A percentile compares a stretch with the other conserved stretches of the same genome.
These are phyloP conservation scores for Amanita polypyramis DNA, from an alignment of 768 basidiomycete species.

Conservation along the genomic window DNA sequence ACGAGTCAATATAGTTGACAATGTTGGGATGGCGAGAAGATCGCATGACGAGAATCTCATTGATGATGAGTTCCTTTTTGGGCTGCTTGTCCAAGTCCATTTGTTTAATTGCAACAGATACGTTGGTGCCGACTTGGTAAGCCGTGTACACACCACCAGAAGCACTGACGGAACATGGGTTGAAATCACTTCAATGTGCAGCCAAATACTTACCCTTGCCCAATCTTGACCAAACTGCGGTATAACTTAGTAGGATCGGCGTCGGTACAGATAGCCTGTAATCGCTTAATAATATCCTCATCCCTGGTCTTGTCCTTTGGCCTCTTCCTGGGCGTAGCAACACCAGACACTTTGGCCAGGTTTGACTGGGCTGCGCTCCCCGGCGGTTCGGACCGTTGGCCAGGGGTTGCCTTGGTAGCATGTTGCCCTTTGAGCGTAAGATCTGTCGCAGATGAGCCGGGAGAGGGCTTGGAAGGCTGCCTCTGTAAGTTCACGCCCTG, in stretches of 20 bases:
- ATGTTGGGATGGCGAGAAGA: constrained; percentile 96
- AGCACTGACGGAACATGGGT: constrained; percentile 40
- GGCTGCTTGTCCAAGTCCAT: constrained; percentile 99
- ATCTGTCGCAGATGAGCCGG: constrained; percentile 52
- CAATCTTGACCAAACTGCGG: constrained; percentile 90
- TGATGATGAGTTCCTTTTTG: constrained; percentile 99
- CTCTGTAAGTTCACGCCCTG: constrained; percentile 19
- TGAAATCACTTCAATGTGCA: constrained; percentile 5
- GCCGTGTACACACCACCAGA: constrained; percentile 98
- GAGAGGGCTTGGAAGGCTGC: constrained; percentile 36
- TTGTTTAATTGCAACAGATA: constrained; percentile 97
- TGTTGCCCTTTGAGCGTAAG: constrained; percentile 34
- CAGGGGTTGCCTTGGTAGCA: constrained; percentile 26
- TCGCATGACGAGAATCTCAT: constrained; percentile 99
- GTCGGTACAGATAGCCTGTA: constrained; percentile 94
- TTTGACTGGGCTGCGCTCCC: constrained; percentile 56
- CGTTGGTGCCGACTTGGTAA: constrained; percentile 91
- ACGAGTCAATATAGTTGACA: constrained; percentile 98
- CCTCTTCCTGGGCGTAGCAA: constrained; percentile 73
- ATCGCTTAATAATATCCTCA: constrained; percentile 82
- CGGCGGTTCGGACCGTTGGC: constrained; percentile 25
- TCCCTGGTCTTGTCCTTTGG: constrained; percentile 82
- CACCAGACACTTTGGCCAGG: constrained; percentile 59
- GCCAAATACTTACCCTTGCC: constrained; percentile 70
- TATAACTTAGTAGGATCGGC: constrained; percentile 95